Base-by-base conservation (phyloP, 306 rosid genomes). In the Prunus padus region DNA sequence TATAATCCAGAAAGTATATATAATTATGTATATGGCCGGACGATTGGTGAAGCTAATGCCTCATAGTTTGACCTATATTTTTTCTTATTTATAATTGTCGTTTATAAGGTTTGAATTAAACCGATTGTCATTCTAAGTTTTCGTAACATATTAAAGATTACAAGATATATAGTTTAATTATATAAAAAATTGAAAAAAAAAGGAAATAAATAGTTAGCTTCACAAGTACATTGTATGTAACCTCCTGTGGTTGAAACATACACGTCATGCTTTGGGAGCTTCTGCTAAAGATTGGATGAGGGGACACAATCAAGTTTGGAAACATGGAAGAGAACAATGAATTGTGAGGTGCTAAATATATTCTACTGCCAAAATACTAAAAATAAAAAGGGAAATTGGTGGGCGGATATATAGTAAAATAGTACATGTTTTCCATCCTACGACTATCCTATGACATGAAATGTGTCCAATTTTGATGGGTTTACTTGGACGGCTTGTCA, bases 231-330 rank as follows among this genome's bases (percentile, higher is more conserved):
- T 10, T 23, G 67, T 15, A 42, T 42, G 67, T 72, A 46, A 54
- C 11, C 42, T 72, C 2, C 23, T 20, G 15, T 22, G 51, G 63
- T 37, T 55, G 20, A 28, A 20, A 54, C 14, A 15, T 14, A 55
- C 45, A 71, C 37, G 51, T 71, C 64, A 71, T 14, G 67, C 23
- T 20, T 26, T 51, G 64, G n/a, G 20, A 14, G 31, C 64, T 52
- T 31, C 49, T 71, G 75, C 1, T 66, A 44, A 19, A 71, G 65
- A 54, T 69, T 23, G 37, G 73, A 8, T 19, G 60, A 49, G 25
- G 60, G 11, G 64, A 71, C 64, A 71, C 74, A 31, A n/a, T 31
- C 74, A 12, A 8, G 50, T 12, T 71, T 72, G 54, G 65, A 55
- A 72, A 15, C 56, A 10, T 55, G 67, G 15, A 72, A n/a, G 22